phyloP scores from a whole-genome alignment of 768 basidiomycete genomes.

The Russula sp. region DNA sequence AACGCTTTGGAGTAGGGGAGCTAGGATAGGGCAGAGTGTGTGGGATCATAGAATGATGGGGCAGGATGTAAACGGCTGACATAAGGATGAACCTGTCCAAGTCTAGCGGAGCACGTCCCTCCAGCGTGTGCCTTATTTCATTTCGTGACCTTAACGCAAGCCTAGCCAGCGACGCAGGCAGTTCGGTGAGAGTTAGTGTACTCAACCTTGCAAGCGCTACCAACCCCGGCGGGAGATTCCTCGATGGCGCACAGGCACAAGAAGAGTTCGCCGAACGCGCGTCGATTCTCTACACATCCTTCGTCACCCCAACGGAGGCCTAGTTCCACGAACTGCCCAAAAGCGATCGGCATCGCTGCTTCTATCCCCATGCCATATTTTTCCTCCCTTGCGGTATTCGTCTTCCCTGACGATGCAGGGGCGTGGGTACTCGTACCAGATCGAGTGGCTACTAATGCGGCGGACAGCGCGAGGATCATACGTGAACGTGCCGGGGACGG shows the following conservation, averaged over 20 bases:
- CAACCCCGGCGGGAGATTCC: constrained; percentile 72
- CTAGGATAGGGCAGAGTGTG: no score
- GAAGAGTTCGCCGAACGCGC: constrained; percentile 77
- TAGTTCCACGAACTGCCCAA: constrained; percentile 60
- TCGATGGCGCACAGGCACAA: constrained; percentile 66
- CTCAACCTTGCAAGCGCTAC: constrained; percentile 76
- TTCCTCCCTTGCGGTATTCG: constrained; percentile 51
- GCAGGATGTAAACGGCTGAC: no score
- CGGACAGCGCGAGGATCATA: constrained; percentile 62
- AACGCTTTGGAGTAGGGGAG: constrained; percentile 31
- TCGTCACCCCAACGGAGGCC: constrained; percentile 47
- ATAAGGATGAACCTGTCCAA: no score
- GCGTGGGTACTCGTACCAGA: constrained; percentile 48
- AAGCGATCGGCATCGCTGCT: constrained; percentile 42
- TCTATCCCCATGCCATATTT: constrained; percentile 77
- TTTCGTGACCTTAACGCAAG: constrained; percentile 21
- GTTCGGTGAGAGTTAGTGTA: constrained; percentile 44
- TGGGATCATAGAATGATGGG: no score
- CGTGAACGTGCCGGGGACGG: constrained; percentile 25
- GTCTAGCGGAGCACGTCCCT: no score
- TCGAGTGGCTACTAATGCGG: constrained; percentile 68
- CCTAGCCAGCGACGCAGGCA: constrained; percentile 16
- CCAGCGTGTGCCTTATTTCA: constrained; percentile 36
- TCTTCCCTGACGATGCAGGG: constrained; percentile 62
- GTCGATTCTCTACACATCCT: constrained; percentile 61